Evolutionary conservation across 495 filamentous ascomycete species (phyloP), one percentile per base, ranked within the genome.

Genomic region (Annulohypoxylon maeteangense): DNA sequence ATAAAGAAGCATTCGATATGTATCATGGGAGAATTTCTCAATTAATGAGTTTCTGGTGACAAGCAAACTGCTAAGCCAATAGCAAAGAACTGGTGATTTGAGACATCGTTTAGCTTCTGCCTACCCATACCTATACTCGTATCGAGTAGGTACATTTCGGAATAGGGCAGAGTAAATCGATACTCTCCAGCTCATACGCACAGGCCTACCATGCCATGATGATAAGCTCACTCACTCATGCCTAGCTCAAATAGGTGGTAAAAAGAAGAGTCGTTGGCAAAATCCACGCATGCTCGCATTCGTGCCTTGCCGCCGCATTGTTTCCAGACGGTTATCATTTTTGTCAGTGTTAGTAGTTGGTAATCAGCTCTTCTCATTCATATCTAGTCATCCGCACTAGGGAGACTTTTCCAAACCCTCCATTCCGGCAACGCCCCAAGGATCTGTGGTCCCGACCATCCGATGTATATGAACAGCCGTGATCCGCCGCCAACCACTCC

Each of bases 391-490:
- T 66, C 68, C 50, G 29, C 10, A 16, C n/a, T 53, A 16, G 32
- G 50, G 38, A 68, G 65, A 68, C 64, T 58, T 68, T 62, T 57
- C 55, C 63, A 18, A 58, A 61, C 55, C 45, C 59, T 50, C 48
- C 45, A n/a, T 68, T 61, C 65, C 70, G 47, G 45, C 70, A 65
- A 68, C 70, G 53, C 70, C 65, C 60, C 60, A 42, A 66, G 47
- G 56, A 34, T 51, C 65, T 40, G 40, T 57, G 3, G 20, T 65
- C 56, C 56, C 65, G 56, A 64, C 61, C 54, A 25, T 47, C 29
- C 48, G 27, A 32, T 68, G 42, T 65, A 60, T 64, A 58, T 60
- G 50, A 63, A 64, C 56, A 18, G 22, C 61, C 61, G 45, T 65
- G 54, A 48, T 57, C 61, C 61, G 44, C 60, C 50, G 51, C 32